phyloP scores from a whole-genome alignment of 176 grass and related monocot genomes.

The Urochloa ruziziensis region DNA sequence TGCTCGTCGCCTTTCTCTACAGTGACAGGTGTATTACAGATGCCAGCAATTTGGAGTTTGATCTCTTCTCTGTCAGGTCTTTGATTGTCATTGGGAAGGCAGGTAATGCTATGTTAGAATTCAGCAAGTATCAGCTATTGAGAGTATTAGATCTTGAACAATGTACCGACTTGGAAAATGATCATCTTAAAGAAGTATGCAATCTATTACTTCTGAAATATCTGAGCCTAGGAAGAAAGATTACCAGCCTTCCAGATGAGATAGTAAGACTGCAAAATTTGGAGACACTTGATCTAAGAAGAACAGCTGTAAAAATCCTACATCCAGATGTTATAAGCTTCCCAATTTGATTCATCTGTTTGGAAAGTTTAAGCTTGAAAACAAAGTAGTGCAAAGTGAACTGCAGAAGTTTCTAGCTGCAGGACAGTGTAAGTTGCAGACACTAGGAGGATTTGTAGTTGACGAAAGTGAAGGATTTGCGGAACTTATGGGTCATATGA shows the following conservation, averaged over 20 bases:
- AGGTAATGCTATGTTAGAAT: neutral
- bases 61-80: neutral
- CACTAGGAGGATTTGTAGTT: neutral
- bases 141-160: neutral
- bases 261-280: neutral
- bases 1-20: neutral
- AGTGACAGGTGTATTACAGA: neutral
- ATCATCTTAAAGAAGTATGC: neutral
- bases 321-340: neutral
- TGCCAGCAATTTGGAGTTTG: neutral
- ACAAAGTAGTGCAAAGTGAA: neutral
- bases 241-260: neutral
- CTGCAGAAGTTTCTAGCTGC: neutral
- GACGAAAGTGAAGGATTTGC: neutral
- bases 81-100: neutral
- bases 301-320: neutral
- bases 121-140: neutral
- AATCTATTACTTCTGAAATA: neutral
- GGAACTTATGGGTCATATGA: neutral
- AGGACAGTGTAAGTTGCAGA: slow-evolving; percentile 18
- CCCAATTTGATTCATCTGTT: slow-evolving; percentile 11
- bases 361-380: slow-evolving; percentile 11
- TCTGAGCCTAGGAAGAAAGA: neutral
- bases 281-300: slow-evolving; percentile 12
- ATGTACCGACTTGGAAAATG: neutral